phyloP scores from a whole-genome alignment of 2,329 filamentous ascomycete genomes.

The Ascochyta lentis region DNA sequence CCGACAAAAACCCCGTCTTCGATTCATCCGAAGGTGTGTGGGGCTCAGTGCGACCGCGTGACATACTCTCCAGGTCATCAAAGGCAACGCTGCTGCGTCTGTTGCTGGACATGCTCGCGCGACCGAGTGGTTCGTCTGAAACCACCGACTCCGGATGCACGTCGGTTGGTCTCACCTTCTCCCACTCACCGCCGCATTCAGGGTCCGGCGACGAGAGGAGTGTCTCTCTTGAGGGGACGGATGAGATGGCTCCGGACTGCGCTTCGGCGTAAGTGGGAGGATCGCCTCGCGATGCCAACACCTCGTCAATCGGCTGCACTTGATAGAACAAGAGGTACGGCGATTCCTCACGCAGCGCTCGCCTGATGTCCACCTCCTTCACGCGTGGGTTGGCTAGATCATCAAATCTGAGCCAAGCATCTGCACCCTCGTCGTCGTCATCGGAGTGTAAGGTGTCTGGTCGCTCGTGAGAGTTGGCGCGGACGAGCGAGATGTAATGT shows the following conservation, averaged over 20 bases:
- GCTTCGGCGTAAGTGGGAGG: slow-evolving; percentile 53
- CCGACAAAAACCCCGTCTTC: slow-evolving; percentile 39
- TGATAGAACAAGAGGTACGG: slow-evolving; percentile 97
- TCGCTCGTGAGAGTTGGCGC: slow-evolving; percentile 62
- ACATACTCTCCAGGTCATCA: slow-evolving; percentile 46
- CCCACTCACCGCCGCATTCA: slow-evolving; percentile 33
- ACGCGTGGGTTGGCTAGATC: slow-evolving; percentile 80
- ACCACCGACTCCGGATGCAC: slow-evolving; percentile 21
- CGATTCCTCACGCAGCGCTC: slow-evolving; percentile 82
- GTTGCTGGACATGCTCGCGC: slow-evolving; percentile 47
- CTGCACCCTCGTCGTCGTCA: slow-evolving; percentile 51
- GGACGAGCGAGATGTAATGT: slow-evolving; percentile 87
- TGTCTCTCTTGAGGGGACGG: slow-evolving; percentile 39
- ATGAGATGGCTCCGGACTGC: slow-evolving; percentile 24
- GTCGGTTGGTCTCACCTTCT: slow-evolving; percentile 27
- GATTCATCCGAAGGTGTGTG: slow-evolving; percentile 55
- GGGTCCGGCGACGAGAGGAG: slow-evolving; percentile 26
- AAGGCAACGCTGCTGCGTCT: slow-evolving; percentile 51
- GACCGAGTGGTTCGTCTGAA: slow-evolving; percentile 36
- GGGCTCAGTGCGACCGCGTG: slow-evolving; percentile 44
- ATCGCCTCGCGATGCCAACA: slow-evolving; percentile 52
- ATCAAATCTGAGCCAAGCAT: slow-evolving; percentile 85
- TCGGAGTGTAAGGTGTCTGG: slow-evolving; percentile 54
- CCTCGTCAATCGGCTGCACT: slow-evolving; percentile 83
- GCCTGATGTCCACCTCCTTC: slow-evolving; percentile 75